Conservation (phyloP, 129 eudicot genomes). For the Sambucus nigra region DNA sequence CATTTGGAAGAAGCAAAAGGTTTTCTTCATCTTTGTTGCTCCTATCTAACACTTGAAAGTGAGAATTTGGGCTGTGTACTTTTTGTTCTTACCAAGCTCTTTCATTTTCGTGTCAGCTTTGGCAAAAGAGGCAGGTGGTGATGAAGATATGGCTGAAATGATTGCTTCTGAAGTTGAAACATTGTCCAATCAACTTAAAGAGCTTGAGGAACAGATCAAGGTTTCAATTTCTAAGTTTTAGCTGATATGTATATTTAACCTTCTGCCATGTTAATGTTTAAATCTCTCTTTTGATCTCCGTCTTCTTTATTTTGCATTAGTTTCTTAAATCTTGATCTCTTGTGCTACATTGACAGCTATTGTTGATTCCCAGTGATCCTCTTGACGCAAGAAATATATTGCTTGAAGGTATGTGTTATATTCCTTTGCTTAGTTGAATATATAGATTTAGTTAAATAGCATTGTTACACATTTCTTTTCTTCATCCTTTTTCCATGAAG, state of each 20-base stretch:
- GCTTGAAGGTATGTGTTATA: constrained; percentile 72
- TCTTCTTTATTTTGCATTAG: background rate
- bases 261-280: background rate
- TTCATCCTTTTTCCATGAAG: background rate
- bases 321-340: constrained; percentile 13
- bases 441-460: background rate
- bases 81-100: constrained; percentile 4
- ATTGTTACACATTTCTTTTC: background rate
- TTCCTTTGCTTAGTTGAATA: constrained; percentile 1
- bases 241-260: background rate
- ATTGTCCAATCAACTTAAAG: constrained; percentile 45
- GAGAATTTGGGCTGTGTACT: background rate
- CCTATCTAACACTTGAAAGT: background rate
- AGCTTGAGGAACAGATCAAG: constrained; percentile 78
- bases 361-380: constrained; percentile 94
- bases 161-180: constrained; percentile 68
- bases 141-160: constrained; percentile 95
- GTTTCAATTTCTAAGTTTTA: constrained; percentile 23
- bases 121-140: constrained; percentile 68
- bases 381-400: constrained; percentile 84
- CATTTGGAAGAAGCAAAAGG: constrained; percentile 98
- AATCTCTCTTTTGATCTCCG: background rate
- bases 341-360: constrained; percentile 32
- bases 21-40: constrained; percentile 11
- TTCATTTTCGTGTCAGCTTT: constrained; percentile 38